phyloP scores from a whole-genome alignment of 2,329 filamentous ascomycete species.

The Fusarium brevicatenulatum region DNA sequence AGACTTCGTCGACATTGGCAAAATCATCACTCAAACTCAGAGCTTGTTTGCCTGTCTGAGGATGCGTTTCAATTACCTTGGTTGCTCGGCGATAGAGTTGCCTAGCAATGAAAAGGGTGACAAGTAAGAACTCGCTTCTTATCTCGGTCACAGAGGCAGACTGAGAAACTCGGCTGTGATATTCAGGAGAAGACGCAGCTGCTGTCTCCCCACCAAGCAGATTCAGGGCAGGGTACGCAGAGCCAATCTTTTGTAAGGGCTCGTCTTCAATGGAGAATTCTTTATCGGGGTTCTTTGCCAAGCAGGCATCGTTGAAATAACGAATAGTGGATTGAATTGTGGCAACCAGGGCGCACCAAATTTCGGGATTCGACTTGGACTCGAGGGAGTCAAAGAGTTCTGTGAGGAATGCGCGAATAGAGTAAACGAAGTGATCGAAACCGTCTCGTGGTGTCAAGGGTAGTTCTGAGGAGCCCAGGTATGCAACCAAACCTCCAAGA shows the following conservation, averaged over 20 bases:
- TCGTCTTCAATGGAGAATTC: slow-evolving; percentile 28
- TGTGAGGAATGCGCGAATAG: slow-evolving; percentile 49
- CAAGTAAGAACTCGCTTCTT: slow-evolving; percentile 52
- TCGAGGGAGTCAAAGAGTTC: slow-evolving; percentile 52
- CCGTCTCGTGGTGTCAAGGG: slow-evolving; percentile 42
- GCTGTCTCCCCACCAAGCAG: slow-evolving; percentile 25
- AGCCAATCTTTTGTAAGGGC: slow-evolving; percentile 39
- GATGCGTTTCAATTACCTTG: slow-evolving; percentile 38
- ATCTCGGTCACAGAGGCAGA: slow-evolving; percentile 43
- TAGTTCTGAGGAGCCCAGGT: slow-evolving; percentile 59
- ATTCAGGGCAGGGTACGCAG: slow-evolving; percentile 46
- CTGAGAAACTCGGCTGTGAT: slow-evolving; percentile 1
- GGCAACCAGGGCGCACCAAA: slow-evolving; percentile 53
- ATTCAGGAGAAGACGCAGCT: background rate
- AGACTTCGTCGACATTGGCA: slow-evolving; percentile 36
- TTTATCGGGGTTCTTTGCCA: slow-evolving; percentile 37
- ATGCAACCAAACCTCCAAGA: slow-evolving; percentile 58
- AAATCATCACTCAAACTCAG: slow-evolving; percentile 51
- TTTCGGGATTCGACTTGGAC: slow-evolving; percentile 43
- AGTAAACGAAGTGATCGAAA: slow-evolving; percentile 55
- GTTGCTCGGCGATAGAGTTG: slow-evolving; percentile 56
- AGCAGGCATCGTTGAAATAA: slow-evolving; percentile 56
- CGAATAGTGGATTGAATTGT: slow-evolving; percentile 50
- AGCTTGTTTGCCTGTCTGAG: slow-evolving; percentile 27
- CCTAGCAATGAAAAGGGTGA: slow-evolving; percentile 51